Base-by-base conservation (phyloP, 768 basidiomycete species). In the Mycena rebaudengoi region DNA sequence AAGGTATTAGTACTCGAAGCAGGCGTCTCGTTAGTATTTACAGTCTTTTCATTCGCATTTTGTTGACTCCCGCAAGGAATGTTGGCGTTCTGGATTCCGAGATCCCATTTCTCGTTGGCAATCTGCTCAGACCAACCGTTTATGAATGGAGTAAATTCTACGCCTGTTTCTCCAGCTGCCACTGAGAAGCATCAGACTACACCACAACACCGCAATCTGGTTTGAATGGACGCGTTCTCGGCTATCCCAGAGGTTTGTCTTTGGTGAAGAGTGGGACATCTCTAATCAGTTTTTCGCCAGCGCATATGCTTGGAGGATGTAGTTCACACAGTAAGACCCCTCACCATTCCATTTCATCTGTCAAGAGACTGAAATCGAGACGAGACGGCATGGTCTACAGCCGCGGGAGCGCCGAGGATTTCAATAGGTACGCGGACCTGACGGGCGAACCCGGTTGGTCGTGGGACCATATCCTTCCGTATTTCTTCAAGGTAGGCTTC, bases 121-220 rank as follows among this genome's bases (percentile, higher is more conserved):
- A 54, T 30, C 40, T 52, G 16, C 51, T 52, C 28, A 28, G 20
- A 25, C 51, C 13, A 18, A 40, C 51, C 2, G 40, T 52, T 26
- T 52, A 52, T 26, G 51, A 52, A n/a, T 54, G 39, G 39, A 40
- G 50, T 52, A 39, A 52, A 37, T 50, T 50, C 32, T n/a, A n/a
- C n/a, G n/a, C n/a, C 49, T 35, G 25, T 8, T 50, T 50, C 32
- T 20, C 20, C 49, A 23, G 23, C 35, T 33, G 30, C 35, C 13
- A 23, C 49, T 50, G 25, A 50, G n/a, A 50, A 20, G 35, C 23
- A 23, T 20, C 50, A 52, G 50, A 52, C n/a, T 40, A 52, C 51
- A 52, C 35, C 8, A 52, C 51, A 20, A 40, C 37, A 28, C 37
- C 51, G 20, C 51, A 52, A 52, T 39, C 23, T 52, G 51, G 51